Percentiles rank a stretch among this genome's conserved stretches.
phyloP scores from a whole-genome alignment of 805 yeast genomes.

The Yamadazyma sp. region DNA sequence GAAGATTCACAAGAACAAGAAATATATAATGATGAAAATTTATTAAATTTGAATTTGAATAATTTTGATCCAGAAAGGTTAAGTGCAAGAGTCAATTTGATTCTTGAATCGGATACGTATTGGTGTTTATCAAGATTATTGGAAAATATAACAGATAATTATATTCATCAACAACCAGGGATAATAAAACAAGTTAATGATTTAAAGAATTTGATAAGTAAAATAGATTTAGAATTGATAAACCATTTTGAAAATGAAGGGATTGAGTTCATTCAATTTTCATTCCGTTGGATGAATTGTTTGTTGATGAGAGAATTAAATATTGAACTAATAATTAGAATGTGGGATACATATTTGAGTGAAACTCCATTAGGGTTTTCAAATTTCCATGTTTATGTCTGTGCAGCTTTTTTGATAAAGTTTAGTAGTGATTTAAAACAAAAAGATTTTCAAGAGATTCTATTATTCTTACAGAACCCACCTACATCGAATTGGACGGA shows the following conservation, averaged over 20 bases:
- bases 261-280: slow-evolving; percentile 91
- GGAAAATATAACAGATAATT: slow-evolving; percentile 95
- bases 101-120: slow-evolving; percentile 91
- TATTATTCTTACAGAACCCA: slow-evolving; percentile 85
- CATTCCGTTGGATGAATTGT: slow-evolving; percentile 99
- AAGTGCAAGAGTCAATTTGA: slow-evolving; percentile 57
- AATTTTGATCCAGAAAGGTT: slow-evolving; percentile 60
- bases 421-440: slow-evolving; percentile 75
- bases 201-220: slow-evolving; percentile 67
- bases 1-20: slow-evolving; percentile 19
- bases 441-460: slow-evolving; percentile 93
- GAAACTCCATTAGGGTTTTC: slow-evolving; percentile 78
- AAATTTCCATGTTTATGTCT: slow-evolving; percentile 92
- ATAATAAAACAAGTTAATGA: slow-evolving; percentile 87
- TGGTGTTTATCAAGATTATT: slow-evolving; percentile 92
- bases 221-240: slow-evolving; percentile 74
- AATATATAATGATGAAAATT: slow-evolving; percentile 23
- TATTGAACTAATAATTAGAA: slow-evolving; percentile 73
- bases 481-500: slow-evolving; percentile 87
- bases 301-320: slow-evolving; percentile 89
- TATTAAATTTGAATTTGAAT: slow-evolving; percentile 40
- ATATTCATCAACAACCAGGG: slow-evolving; percentile 98
- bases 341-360: slow-evolving; percentile 96
- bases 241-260: slow-evolving; percentile 76
- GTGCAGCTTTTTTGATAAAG: slow-evolving; percentile 91